These are phyloP conservation scores for Umbelopsis ramanniana DNA, from an alignment of 192 early-diverging fungal species.

Conservation along the genomic window DNA sequence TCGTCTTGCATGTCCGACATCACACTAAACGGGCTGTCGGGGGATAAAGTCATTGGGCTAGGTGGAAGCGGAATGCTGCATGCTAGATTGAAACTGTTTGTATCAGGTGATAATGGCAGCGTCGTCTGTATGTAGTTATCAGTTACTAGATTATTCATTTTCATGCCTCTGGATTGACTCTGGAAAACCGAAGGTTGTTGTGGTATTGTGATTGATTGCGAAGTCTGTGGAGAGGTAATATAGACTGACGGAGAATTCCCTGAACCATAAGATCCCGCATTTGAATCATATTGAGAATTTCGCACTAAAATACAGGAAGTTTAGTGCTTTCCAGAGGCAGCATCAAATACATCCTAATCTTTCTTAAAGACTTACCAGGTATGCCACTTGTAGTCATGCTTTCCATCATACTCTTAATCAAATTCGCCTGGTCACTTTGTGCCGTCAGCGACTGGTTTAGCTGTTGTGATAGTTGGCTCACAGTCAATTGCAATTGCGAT, in stretches of 20 bases:
- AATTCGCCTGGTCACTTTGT: neutral
- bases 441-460: neutral
- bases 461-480: neutral
- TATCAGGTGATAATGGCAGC: neutral
- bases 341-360: neutral
- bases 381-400: neutral
- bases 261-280: neutral
- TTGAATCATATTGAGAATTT: neutral
- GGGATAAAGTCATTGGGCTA: conserved; percentile 3
- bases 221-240: neutral
- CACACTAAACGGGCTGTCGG: neutral
- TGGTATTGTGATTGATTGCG: too few relatives aligned
- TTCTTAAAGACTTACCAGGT: neutral
- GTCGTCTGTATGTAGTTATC: neutral
- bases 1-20: neutral
- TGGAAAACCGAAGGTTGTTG: too few relatives aligned
- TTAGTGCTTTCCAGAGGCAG: neutral
- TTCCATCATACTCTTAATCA: neutral
- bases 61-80: conserved; percentile 9
- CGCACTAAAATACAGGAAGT: neutral
- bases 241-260: neutral
- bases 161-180: too few relatives aligned
- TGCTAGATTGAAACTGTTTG: neutral
- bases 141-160: too few relatives aligned
- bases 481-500: neutral